Base-by-base conservation (phyloP, 2,329 filamentous ascomycete genomes). In the Hymenoscyphus linearis region DNA sequence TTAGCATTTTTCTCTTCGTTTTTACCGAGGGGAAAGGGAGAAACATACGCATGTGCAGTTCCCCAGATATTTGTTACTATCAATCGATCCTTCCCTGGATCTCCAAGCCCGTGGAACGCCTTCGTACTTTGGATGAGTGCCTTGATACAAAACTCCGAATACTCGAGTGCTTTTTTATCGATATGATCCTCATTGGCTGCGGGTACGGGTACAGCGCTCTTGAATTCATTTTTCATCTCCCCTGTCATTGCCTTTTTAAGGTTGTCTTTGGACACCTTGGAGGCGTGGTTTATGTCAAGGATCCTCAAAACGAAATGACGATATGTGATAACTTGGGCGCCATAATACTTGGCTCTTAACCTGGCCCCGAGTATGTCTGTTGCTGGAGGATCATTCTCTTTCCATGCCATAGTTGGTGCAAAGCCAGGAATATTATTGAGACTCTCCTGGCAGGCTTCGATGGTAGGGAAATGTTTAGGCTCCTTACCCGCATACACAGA, bases 41-140 rank as follows among this genome's bases (percentile, higher is more conserved):
- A n/a, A 57, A 85, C 91, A 85, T 89, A 96, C 90, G 93, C 93
- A 80, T 97, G 93, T 64, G 92, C 89, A 18, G 93, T 98, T 58
- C 93, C 93, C 75, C 96, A 96, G 26, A 96, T 87, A 69, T 97
- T 98, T n/a, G 93, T 98, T 60, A 98, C 87, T 57, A 97, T 88
- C 9, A 90, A 85, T 34, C 91, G 75, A 16, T 83, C 79, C 27
- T 90, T 80, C 1, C 80, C 79, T 9, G 64, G 64, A 57, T 67
- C 59, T 25, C 69, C 67, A 65, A 88, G 81, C 13, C 80, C 80
- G 72, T 89, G 84, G 72, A 98, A 96, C 0, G 92, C 91, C 59
- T 85, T 83, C 0, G 93, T 98, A 73, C 93, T 97, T 71, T 89
- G 81, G 58, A 96, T 85, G 0, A 96, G 85, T 6, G 91, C 90